Base-by-base conservation (phyloP, 345 rosid species). In the Rhizophora mangle region DNA sequence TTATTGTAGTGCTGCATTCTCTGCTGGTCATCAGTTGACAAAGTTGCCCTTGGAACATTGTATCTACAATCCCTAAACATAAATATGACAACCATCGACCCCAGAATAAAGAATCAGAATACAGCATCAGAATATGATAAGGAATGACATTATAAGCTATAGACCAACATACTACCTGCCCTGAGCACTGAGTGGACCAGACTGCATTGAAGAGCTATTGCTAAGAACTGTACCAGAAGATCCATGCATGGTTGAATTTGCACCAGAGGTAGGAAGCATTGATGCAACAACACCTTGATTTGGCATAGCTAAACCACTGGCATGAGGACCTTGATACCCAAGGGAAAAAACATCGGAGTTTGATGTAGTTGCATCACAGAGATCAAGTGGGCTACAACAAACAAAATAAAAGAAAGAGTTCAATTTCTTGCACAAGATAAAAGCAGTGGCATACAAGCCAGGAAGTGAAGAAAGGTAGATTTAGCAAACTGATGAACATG, bases 321-420 rank as follows among this genome's bases (percentile, higher is more conserved):
- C 71, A 75, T 86, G 91, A 64, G 93, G 72, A 75, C 80, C 87
- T 81, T 86, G 86, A 84, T 73, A 85, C 74, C 84, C 90, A 68
- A 68, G 81, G 64, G 96, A 43, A 78, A 82, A 73, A 78, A 58
- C 80, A 65, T 96, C 98, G 62, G 85, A 78, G 77, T 81, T 89
- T 63, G 94, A 77, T 67, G 83, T 70, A 73, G 86, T 70, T 60
- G 72, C 78, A 78, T 96, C 96, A 76, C 91, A 89, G 71, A 96
- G 83, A 84, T 96, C 98, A 75, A 88, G 90, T 60, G 99, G 99
- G 89, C 99, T 96, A 80, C 78, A 72, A 68, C 79, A 64, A 72
- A 69, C 30, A 80, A 72, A 73, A 63, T 39, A 60, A 63, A 77
- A 68, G 69, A 75, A 55, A 71, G 24, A 62, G 57, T 66, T 47